Conservation (phyloP, 2,329 filamentous ascomycete species). For the Colletotrichum magnum region DNA sequence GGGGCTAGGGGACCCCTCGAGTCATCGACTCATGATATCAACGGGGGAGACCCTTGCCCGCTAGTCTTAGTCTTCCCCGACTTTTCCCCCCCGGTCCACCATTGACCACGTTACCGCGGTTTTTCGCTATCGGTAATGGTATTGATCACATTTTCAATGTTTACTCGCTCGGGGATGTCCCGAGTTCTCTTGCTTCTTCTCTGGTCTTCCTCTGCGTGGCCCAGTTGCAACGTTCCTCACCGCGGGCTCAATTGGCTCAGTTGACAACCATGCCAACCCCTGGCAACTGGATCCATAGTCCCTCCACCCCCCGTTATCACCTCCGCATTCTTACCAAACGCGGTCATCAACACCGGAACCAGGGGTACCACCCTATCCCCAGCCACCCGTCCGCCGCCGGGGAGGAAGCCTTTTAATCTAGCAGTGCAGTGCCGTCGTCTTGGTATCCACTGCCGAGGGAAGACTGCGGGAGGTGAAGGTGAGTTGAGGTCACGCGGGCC, state of each 20-base stretch:
- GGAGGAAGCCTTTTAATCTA: not conserved
- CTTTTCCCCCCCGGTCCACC: conserved; percentile 11
- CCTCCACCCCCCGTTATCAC: conserved; percentile 27
- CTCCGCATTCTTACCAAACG: conserved; percentile 38
- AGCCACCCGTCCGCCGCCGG: conserved; percentile 19
- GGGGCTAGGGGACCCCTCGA: conserved; percentile 12
- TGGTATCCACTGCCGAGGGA: conserved; percentile 7
- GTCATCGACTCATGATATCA: conserved; percentile 19
- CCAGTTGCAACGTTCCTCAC: conserved; percentile 13
- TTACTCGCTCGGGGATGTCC: conserved; percentile 29
- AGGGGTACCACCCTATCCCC: not conserved
- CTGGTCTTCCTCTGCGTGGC: not conserved
- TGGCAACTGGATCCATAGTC: conserved; percentile 5
- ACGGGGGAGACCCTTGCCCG: conserved; percentile 22
- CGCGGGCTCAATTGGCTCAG: not conserved
- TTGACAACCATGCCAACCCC: not conserved
- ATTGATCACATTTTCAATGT: not conserved
- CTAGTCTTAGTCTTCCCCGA: conserved; percentile 23
- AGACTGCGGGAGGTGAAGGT: too few relatives aligned
- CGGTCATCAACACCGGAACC: conserved; percentile 34
- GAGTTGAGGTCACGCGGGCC: conserved; percentile 29
- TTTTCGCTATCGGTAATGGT: not conserved
- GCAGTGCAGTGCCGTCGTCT: not conserved
- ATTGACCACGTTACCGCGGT: conserved; percentile 6
- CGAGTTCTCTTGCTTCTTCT: conserved; percentile 19